Base-by-base conservation (phyloP, 257 asterid genomes). In the Verbascum thapsus region DNA sequence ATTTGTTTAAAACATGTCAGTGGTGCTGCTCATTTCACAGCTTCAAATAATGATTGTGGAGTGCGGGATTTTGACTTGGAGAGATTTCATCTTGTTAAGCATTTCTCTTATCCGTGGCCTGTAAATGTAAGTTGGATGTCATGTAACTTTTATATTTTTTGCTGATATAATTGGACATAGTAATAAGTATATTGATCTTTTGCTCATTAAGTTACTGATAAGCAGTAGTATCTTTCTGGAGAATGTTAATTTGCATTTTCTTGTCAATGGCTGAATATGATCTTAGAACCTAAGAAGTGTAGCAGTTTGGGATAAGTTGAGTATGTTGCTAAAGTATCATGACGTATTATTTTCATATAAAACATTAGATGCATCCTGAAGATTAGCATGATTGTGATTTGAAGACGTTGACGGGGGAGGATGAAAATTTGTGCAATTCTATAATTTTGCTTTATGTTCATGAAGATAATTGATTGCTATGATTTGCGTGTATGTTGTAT, bases 21-120 rank as follows among this genome's bases (percentile, higher is more conserved):
- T 70, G 83, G 83, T n/a, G 73, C 80, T 51, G 61, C 67, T 74
- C 77, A 65, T 74, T 74, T 74, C 70, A 78, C 75, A 66, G 77
- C 83, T 58, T 70, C 80, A 40, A 78, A 74, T 58, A 78, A 78
- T 37, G 83, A 74, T 64, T 62, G 77, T 53, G 80, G 82, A 32
- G 82, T 80, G 7, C 72, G 86, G 51, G 86, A 80, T 48, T 77
- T 77, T 10, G 84, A 80, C 69, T 48, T 77, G 79, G 84, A 72
- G 77, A 77, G 76, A 59, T 80, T 76, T 53, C 83, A 83, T 78
- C 84, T 72, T 66, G 75, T 76, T 20, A 82, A 70, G 76, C 83
- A 80, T 68, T 70, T 78, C 60, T 62, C 71, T 37, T 79, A 72
- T 66, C 79, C 85, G 9, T 79, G 85, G 85, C 82, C 85, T 69